Conservation (phyloP, 2,329 filamentous ascomycete genomes). For the Xylariaceae sp. region DNA sequence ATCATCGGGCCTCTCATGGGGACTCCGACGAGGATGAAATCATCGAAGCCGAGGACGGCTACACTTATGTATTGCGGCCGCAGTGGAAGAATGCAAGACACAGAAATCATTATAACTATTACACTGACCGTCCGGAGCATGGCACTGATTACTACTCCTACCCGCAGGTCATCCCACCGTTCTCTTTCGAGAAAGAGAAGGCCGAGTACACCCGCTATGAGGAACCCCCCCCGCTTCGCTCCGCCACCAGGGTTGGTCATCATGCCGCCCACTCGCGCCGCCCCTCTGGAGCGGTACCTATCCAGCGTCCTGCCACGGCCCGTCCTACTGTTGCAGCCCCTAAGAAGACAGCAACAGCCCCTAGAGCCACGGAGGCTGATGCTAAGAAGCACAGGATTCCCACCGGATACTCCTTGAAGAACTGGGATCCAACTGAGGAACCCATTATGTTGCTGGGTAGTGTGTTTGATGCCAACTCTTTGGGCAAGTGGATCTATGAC, state of each 20-base stretch:
- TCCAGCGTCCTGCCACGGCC: constrained; percentile 58
- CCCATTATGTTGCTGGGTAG: constrained; percentile 94
- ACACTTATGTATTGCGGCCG: constrained; percentile 60
- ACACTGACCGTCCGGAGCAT: constrained; percentile 59
- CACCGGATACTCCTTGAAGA: constrained; percentile 90
- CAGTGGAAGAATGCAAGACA: constrained; percentile 51
- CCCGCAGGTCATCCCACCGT: constrained; percentile 54
- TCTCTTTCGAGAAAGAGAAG: constrained; percentile 46
- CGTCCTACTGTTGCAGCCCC: constrained; percentile 53
- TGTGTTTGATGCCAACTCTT: constrained; percentile 95
- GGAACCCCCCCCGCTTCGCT: constrained; percentile 44
- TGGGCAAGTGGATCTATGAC: constrained; percentile 99
- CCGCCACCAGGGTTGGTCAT: constrained; percentile 48
- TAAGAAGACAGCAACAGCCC: constrained; percentile 46
- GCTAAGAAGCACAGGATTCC: constrained; percentile 77
- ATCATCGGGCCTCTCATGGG: constrained; percentile 66
- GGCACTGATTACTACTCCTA: constrained; percentile 66
- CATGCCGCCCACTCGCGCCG: constrained; percentile 54
- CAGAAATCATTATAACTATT: constrained; percentile 45
- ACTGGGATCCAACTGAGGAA: constrained; percentile 95
- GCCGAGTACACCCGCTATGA: constrained; percentile 53
- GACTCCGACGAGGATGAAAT: constrained; percentile 71
- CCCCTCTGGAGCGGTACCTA: constrained; percentile 46
- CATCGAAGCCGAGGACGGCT: constrained; percentile 57
- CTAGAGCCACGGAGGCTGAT: constrained; percentile 64